Evolutionary conservation across 495 filamentous ascomycete genomes (phyloP).

Genomic region (Friedmanniomyces endolithicus): DNA sequence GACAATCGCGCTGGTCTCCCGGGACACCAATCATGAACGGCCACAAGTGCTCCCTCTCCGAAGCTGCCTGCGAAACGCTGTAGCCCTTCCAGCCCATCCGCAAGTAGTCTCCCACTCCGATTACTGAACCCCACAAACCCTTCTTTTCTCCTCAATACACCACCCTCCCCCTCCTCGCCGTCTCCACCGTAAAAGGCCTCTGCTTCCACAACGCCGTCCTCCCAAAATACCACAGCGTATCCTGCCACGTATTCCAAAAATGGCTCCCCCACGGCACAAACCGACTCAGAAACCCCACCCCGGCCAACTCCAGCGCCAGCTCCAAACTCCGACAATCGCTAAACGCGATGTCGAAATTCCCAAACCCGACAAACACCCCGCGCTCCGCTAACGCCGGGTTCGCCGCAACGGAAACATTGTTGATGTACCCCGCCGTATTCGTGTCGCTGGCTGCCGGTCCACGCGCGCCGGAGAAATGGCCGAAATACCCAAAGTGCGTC

Average conservation of each 20-base stretch:
- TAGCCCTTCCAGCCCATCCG: too few relatives aligned
- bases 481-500: not conserved
- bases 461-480: not conserved
- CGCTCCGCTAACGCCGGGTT: not conserved
- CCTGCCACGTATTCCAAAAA: conserved; percentile 1
- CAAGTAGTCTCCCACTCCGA: too few relatives aligned
- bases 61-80: too few relatives aligned
- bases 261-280: not conserved
- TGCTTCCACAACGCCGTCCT: not conserved
- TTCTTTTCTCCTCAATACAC: not conserved
- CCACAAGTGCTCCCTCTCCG: too few relatives aligned
- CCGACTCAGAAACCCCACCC: not conserved
- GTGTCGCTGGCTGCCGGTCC: not conserved
- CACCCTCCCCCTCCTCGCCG: not conserved
- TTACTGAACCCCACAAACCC: too few relatives aligned
- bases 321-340: not conserved
- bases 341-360: conserved; percentile 1
- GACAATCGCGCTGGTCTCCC: too few relatives aligned
- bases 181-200: not conserved
- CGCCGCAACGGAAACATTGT: not conserved
- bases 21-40: too few relatives aligned
- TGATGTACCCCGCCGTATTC: not conserved
- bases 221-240: conserved; percentile 1
- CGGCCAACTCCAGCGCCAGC: not conserved
- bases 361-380: not conserved